phyloP scores from a whole-genome alignment of 1,284 basidiomycete genomes.

The Agroathelia rolfsii region DNA sequence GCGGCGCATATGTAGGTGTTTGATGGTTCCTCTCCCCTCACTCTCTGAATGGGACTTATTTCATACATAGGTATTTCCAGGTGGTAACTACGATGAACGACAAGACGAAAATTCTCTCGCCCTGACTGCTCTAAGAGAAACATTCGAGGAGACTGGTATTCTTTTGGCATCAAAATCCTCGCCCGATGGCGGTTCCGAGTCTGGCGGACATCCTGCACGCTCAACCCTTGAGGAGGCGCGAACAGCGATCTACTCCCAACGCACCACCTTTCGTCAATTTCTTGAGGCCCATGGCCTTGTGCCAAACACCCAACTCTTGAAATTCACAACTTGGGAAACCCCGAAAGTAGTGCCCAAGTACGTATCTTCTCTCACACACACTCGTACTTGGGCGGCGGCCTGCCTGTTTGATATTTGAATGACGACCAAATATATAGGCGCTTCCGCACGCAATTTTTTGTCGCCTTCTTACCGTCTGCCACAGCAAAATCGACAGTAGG shows the following conservation, averaged over 20 bases:
- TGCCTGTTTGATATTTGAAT: not conserved
- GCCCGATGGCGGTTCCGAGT: slow-evolving; percentile 9
- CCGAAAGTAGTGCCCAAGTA: slow-evolving; percentile 43
- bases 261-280: slow-evolving; percentile 40
- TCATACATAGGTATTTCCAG: slow-evolving; percentile 56
- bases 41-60: slow-evolving; percentile 2
- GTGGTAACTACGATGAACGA: slow-evolving; percentile 51
- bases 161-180: slow-evolving; percentile 39
- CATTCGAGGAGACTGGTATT: slow-evolving; percentile 65
- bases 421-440: slow-evolving; percentile 30
- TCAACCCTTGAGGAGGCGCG: slow-evolving; percentile 42
- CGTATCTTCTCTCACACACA: slow-evolving; percentile 9
- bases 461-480: slow-evolving; percentile 42
- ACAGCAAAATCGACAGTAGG: slow-evolving; percentile 41
- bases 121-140: slow-evolving; percentile 60
- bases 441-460: slow-evolving; percentile 59
- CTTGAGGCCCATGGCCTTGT: slow-evolving; percentile 33
- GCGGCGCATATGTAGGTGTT: slow-evolving; percentile 49
- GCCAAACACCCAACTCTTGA: slow-evolving; percentile 39
- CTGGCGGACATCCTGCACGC: no score
- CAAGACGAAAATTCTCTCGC: slow-evolving; percentile 47
- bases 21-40: not conserved
- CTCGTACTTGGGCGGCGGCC: not conserved
- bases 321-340: slow-evolving; percentile 66
- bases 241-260: slow-evolving; percentile 43